phyloP scores from a whole-genome alignment of 495 filamentous ascomycete species.

The Cladorrhinum samala region DNA sequence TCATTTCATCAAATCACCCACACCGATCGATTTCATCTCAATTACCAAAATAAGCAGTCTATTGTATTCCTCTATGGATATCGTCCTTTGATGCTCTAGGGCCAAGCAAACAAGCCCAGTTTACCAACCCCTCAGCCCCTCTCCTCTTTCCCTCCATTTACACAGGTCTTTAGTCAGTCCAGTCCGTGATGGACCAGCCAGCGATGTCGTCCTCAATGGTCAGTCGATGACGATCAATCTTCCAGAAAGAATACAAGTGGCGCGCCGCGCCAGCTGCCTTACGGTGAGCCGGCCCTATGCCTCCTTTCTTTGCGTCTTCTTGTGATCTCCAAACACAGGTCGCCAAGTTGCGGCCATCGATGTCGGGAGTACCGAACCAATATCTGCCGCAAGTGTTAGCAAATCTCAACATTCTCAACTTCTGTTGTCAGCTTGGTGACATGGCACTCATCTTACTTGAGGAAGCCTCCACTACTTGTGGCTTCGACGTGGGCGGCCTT shows the following conservation, averaged over 20 bases:
- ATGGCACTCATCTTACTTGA: conserved; percentile 51
- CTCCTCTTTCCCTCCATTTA: not conserved
- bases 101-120: not conserved
- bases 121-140: not conserved
- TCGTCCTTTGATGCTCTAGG: not conserved
- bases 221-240: conserved; percentile 59
- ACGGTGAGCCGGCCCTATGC: conserved; percentile 52
- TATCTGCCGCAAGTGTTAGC: conserved; percentile 43
- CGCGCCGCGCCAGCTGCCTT: conserved; percentile 45
- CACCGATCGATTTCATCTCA: not conserved
- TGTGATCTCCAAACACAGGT: conserved; percentile 71
- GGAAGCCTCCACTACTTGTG: conserved; percentile 66
- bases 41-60: not conserved
- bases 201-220: conserved; percentile 50
- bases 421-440: conserved; percentile 9
- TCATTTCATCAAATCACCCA: not conserved
- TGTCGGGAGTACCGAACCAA: conserved; percentile 71
- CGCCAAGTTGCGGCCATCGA: conserved; percentile 59
- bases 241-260: conserved; percentile 50
- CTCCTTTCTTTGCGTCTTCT: conserved; percentile 63
- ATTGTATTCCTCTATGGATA: conserved; percentile 13
- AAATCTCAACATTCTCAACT: not conserved
- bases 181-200: conserved; percentile 55
- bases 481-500: conserved; percentile 72
- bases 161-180: conserved; percentile 31